Evolutionary conservation across 805 yeast species (phyloP), one percentile per base, ranked within the genome.

Genomic region (Sugiyamaella mastotermitis): DNA sequence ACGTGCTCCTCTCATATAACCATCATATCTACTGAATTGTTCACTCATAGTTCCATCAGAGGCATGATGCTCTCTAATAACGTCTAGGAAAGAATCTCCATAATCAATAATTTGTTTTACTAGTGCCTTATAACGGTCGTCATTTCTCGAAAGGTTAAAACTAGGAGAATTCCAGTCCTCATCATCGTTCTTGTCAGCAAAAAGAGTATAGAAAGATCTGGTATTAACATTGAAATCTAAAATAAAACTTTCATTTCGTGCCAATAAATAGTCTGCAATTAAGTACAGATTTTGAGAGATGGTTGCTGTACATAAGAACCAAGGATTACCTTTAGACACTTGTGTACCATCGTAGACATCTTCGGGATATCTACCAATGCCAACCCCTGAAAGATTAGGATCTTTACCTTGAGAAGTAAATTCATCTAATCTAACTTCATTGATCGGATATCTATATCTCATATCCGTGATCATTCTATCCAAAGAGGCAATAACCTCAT

Each of bases 301-400:
- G 6, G 61, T 45, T 4, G 64, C 52, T 1, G 67, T 64, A 30
- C 63, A 54, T 42, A 88, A 72, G 55, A 87, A 85, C 97, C 97
- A 88, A 4, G 97, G 97, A 53, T 88, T 87, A 2, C 96, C 97
- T 50, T 78, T 85, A 21, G 80, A 67, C 0, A 71, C 64, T 0
- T 76, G 78, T 43, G 66, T 62, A 0, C 95, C 95, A 57, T 87
- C 81, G 58, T 88, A 88, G 8, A 80, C 57, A 60, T 88, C 97
- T 54, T 88, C 97, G 1, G 96, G 95, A 55, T 88, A 88, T 54
- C 97, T 71, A 3, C 97, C 97, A 37, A 88, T 60, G 0, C 82
- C 95, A 35, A 80, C 78, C 2, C 82, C 83, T 3, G 60, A 51
- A 26, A 33, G 19, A 13, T 36, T 40, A 14, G 31, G 25, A 20